Evolutionary conservation across 179 eudicot species (phyloP), one percentile per base, ranked within the genome.

Genomic region (Heliamphora pulchella): DNA sequence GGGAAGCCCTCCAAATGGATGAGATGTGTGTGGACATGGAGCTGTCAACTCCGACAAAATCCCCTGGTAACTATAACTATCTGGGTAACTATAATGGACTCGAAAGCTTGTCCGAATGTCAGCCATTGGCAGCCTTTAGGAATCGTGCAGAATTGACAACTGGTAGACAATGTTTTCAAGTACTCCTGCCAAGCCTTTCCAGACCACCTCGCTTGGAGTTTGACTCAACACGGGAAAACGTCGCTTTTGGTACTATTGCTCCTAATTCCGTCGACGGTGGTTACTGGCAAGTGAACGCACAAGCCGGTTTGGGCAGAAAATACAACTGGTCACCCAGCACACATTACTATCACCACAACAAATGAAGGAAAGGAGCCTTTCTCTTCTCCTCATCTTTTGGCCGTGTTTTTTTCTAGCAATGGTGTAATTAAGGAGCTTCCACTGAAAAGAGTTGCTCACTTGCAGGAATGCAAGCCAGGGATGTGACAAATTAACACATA

Each of bases 21-120:
- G 62, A 67, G 1, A 47, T 76, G 62, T 39, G 11, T 31, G 5
- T 39, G 59, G 79, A 75, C 66, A 75, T 67, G 83, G 75, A 81
- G 18, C 31, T 78, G 15, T 51, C 51, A 44, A 78, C 74, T 31
- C 74, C 80, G 8, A n/a, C 55, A 6, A 17, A 71, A 55, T 71
- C 57, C 41, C 57, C 48, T 55, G 2, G 8, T 18, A 41, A 20
- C 43, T 3, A 11, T 18, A 6, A 20, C 9, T 1, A 31, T 31
- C 31, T 31, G 31, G 31, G 31, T 31, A 31, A 31, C 31, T 31
- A 31, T 31, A 31, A 31, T 31, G 31, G 14, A 2, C 6, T 0
- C 54, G 0, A 2, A 47, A 71, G 22, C 44, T 63, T 22, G 55
- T 46, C 22, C 64, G 68, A 17, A 41, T 11, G 17, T 20, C 3